Conservation (phyloP, 139 green algal species). For the Parachlorella kessleri region DNA sequence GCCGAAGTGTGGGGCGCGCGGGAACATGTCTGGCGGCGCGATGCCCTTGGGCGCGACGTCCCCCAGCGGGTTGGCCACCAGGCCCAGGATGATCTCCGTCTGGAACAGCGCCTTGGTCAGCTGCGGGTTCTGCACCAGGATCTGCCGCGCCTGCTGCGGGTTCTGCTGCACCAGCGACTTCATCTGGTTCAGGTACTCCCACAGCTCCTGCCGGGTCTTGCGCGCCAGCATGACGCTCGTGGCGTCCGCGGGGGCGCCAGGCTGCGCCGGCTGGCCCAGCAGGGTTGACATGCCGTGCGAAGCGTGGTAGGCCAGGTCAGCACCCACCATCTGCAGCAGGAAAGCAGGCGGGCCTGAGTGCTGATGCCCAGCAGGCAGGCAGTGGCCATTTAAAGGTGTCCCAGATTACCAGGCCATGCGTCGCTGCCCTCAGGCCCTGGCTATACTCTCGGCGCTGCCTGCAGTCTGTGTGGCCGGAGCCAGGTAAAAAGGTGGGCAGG, state of each 20-base stretch:
- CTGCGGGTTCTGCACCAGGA: conserved; percentile 84
- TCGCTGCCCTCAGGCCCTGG: no score
- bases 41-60: conserved; percentile 31
- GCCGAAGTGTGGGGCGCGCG: no score
- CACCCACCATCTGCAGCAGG: conserved; percentile 19
- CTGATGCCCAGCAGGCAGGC: no score
- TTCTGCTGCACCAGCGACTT: conserved; percentile 46
- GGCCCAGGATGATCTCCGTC: conserved; percentile 87
- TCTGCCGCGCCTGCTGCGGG: conserved; percentile 61
- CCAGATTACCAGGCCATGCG: no score
- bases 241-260: conserved; percentile 16
- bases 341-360: not conserved
- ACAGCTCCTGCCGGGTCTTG: conserved; percentile 70
- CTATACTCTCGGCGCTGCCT: no score
- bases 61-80: conserved; percentile 58
- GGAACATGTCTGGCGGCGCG: conserved; percentile 17
- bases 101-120: conserved; percentile 93
- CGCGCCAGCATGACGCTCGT: conserved; percentile 37
- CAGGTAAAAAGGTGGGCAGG: no score
- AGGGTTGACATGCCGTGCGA: conserved; percentile 20
- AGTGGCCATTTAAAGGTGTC: no score
- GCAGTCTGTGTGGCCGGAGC: no score
- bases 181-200: conserved; percentile 66
- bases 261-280: conserved; percentile 17
- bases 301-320: conserved; percentile 39